Percentiles rank a stretch among this genome's conserved stretches.
These are phyloP conservation scores for Umbelopsis sp. DNA, from an alignment of 371 early-diverging fungal genomes.

Conservation along the genomic window DNA sequence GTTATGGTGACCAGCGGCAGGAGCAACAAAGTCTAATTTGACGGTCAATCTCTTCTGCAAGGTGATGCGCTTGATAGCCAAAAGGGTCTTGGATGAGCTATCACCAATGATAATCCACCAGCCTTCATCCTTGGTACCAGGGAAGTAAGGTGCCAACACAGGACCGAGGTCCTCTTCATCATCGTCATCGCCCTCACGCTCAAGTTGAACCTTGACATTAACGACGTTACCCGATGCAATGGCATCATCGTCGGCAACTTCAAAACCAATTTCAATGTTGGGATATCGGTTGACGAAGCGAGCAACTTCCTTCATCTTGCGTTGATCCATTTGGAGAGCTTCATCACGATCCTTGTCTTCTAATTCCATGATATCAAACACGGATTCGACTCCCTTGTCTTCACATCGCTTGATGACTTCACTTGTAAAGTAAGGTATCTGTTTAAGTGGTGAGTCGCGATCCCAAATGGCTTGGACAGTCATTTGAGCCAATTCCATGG, in stretches of 20 bases:
- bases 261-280: constrained; percentile 81
- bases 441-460: constrained; percentile 87
- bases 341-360: constrained; percentile 85
- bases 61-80: constrained; percentile 90
- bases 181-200: constrained; percentile 77
- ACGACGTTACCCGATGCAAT: constrained; percentile 67
- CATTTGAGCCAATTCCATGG: constrained; percentile 98
- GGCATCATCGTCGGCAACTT: constrained; percentile 66
- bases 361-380: constrained; percentile 94
- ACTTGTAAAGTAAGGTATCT: constrained; percentile 84
- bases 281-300: constrained; percentile 93
- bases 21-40: constrained; percentile 85
- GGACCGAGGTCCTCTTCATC: constrained; percentile 60
- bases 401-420: constrained; percentile 74
- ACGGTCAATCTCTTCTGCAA: constrained; percentile 69
- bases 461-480: constrained; percentile 97
- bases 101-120: constrained; percentile 98
- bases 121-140: constrained; percentile 88
- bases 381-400: constrained; percentile 71
- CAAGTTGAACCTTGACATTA: constrained; percentile 68
- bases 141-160: constrained; percentile 93
- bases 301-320: constrained; percentile 83
- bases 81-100: constrained; percentile 71
- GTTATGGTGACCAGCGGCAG: constrained; percentile 65
- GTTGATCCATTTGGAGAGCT: constrained; percentile 63